A percentile compares a stretch with the other conserved stretches of the same genome.
Conservation (phyloP, 176 grass and related monocot genomes). For the Zea mays region Zm-B73-REFERENCE-NAM-5.0 NC_050105.1:4437001-4437500, state of each 20-base stretch:
- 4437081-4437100: conserved; percentile 74
- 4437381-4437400: neutral
- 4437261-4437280: neutral
- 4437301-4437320: neutral
- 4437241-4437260: neutral
- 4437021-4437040: conserved; percentile 73
- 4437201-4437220: conserved; percentile 49
- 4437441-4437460: neutral
- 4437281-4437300: neutral
- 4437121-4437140: conserved; percentile 73
- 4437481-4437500: neutral
- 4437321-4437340: neutral
- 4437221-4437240: neutral
- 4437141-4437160: conserved; percentile 51
- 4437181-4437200: conserved; percentile 61
- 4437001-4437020: conserved; percentile 84
- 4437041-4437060: conserved; percentile 73
- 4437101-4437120: conserved; percentile 50
- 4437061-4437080: conserved; percentile 56
- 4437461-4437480: neutral
- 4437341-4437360: neutral
- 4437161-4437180: conserved; percentile 40
- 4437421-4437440: no score
- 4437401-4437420: no score
- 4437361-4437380: neutral